A percentile compares a stretch with the other conserved stretches of the same genome.
These are phyloP conservation scores for Anacardium occidentale DNA, from an alignment of 345 rosid genomes.

Conservation along the genomic window DNA sequence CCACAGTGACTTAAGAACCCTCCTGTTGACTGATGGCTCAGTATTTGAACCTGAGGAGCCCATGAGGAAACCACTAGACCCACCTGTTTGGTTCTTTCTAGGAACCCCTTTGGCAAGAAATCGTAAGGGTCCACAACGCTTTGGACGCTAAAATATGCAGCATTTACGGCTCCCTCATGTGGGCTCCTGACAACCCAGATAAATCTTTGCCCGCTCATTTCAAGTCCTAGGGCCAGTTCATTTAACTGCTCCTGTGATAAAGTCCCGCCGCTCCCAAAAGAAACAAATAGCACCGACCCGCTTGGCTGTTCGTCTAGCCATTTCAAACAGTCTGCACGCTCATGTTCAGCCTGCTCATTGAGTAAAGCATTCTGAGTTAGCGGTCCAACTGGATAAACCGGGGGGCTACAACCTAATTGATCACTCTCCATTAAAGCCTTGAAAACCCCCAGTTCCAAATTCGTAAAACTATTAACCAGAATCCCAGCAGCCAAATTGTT, in stretches of 20 bases:
- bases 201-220: constrained; percentile 37
- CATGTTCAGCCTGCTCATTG: not conserved
- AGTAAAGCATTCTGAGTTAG: constrained; percentile 3
- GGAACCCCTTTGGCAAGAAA: constrained; percentile 38
- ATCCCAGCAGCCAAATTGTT: constrained; percentile 29
- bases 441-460: constrained; percentile 30
- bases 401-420: not conserved
- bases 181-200: constrained; percentile 39
- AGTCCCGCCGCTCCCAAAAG: constrained; percentile 45
- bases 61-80: constrained; percentile 34
- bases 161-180: constrained; percentile 19
- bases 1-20: too few relatives aligned
- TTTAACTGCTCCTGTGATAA: constrained; percentile 23
- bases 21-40: constrained; percentile 31
- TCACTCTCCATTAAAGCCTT: constrained; percentile 24
- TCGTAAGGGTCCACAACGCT: constrained; percentile 11
- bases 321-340: constrained; percentile 23
- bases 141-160: constrained; percentile 16
- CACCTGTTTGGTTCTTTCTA: constrained; percentile 29
- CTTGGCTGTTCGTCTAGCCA: constrained; percentile 41
- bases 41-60: constrained; percentile 37
- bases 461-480: constrained; percentile 30
- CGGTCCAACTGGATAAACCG: constrained; percentile 39
- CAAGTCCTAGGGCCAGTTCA: constrained; percentile 38
- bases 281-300: constrained; percentile 31